Evolutionary conservation across 768 basidiomycete species (phyloP).

Genomic region (Tylopilus felleus): DNA sequence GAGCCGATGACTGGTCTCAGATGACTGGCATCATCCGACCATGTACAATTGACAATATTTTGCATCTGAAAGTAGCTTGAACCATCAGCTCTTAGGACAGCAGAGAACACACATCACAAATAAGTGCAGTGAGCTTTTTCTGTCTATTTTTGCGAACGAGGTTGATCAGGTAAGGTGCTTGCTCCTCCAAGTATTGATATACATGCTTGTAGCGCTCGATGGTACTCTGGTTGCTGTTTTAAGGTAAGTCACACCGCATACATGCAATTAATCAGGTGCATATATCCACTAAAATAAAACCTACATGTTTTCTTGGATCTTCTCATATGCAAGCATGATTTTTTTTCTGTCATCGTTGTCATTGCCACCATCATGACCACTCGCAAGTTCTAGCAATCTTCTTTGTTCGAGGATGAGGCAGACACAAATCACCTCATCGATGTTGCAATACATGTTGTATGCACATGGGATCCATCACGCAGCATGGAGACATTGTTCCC

Average conservation of each 20-base stretch:
- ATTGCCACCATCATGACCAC: background rate
- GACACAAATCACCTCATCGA: background rate
- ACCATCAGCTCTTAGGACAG: no score
- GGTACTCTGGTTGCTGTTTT: background rate
- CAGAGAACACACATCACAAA: background rate
- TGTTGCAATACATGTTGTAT: background rate
- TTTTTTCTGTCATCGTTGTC: background rate
- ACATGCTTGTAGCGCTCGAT: background rate
- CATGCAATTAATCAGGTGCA: no score
- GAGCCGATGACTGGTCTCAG: background rate
- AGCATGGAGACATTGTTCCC: no score
- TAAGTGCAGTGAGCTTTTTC: background rate
- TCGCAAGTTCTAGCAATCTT: background rate
- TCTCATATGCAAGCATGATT: no score
- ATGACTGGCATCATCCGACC: background rate
- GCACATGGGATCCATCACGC: background rate
- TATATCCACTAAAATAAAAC: no score
- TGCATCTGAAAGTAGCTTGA: background rate
- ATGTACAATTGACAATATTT: no score
- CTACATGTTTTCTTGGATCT: no score
- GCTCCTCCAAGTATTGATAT: background rate
- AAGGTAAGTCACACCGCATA: no score
- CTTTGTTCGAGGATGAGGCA: background rate
- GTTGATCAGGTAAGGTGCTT: background rate
- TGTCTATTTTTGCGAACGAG: background rate